Conservation (phyloP, 495 filamentous ascomycete genomes). For the Penicillium samsonianum region DNA sequence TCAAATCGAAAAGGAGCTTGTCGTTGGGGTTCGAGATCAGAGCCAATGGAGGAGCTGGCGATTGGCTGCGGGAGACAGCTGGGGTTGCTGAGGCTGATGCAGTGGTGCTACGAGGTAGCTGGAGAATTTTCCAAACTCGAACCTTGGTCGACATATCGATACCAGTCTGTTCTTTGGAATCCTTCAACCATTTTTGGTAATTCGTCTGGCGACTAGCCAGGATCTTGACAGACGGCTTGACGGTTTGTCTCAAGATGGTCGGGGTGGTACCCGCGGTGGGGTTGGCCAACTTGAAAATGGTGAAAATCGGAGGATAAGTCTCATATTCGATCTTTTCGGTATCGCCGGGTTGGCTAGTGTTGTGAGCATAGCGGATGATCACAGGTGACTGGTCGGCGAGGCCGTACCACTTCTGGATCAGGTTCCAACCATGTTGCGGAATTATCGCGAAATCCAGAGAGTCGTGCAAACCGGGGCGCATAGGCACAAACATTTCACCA, state of each 20-base stretch:
- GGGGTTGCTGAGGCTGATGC: slow-evolving; percentile 57
- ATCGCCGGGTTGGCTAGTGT: slow-evolving; percentile 61
- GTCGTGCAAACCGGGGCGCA: slow-evolving; percentile 68
- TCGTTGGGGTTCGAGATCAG: slow-evolving; percentile 56
- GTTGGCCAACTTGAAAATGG: slow-evolving; percentile 74
- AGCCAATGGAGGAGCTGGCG: slow-evolving; percentile 46
- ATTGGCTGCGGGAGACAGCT: slow-evolving; percentile 57
- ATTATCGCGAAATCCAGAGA: slow-evolving; percentile 74
- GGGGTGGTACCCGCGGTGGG: slow-evolving; percentile 56
- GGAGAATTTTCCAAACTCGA: slow-evolving; percentile 73
- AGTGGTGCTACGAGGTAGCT: slow-evolving; percentile 43
- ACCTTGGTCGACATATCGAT: slow-evolving; percentile 72
- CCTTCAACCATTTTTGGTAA: slow-evolving; percentile 72
- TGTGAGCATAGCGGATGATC: slow-evolving; percentile 75
- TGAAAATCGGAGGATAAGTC: slow-evolving; percentile 81
- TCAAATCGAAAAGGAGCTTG: slow-evolving; percentile 70
- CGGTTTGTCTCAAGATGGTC: slow-evolving; percentile 60
- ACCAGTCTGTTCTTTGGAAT: slow-evolving; percentile 63
- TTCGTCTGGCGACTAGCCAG: slow-evolving; percentile 67
- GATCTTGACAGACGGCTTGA: slow-evolving; percentile 56
- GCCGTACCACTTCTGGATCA: slow-evolving; percentile 81
- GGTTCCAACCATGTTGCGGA: slow-evolving; percentile 76
- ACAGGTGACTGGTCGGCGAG: slow-evolving; percentile 66
- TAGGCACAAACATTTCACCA: slow-evolving; percentile 66
- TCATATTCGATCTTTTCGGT: slow-evolving; percentile 76